Evolutionary conservation across 192 early-diverging fungal genomes (phyloP).

Genomic region (Coemansia asiatica): DNA sequence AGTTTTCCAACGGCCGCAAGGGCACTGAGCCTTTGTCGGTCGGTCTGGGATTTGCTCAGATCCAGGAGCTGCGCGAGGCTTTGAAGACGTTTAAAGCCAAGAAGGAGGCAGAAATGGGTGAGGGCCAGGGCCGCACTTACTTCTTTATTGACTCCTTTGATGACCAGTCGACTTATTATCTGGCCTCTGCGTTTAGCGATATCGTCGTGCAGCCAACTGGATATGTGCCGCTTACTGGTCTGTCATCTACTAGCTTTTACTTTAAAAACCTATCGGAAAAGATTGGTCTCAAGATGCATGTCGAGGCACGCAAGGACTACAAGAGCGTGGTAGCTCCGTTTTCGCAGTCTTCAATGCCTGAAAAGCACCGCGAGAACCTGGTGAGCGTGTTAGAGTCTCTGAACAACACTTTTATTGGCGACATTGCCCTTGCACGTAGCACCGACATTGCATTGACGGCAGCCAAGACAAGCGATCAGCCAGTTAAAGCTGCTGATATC

Average conservation of each 20-base stretch:
- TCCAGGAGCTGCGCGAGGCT: constrained; percentile 64
- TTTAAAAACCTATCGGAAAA: constrained; percentile 61
- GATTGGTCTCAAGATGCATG: constrained; percentile 58
- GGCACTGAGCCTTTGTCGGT: constrained; percentile 8
- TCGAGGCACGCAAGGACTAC: constrained; percentile 61
- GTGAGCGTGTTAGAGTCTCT: constrained; percentile 55
- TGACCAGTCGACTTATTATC: constrained; percentile 63
- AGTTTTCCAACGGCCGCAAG: background rate
- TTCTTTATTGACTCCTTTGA: constrained; percentile 72
- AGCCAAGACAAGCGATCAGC: background rate
- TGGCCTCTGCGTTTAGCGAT: constrained; percentile 66
- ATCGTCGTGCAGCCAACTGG: constrained; percentile 65
- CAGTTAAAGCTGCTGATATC: constrained; percentile 17
- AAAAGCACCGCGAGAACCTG: constrained; percentile 61
- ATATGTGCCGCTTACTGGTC: constrained; percentile 59
- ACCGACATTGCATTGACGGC: constrained; percentile 4
- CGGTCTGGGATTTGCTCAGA: constrained; percentile 58
- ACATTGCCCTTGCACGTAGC: constrained; percentile 54
- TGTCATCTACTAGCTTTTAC: constrained; percentile 56
- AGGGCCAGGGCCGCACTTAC: constrained; percentile 53
- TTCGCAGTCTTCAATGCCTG: constrained; percentile 56
- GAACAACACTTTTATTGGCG: constrained; percentile 56
- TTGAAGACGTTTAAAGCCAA: constrained; percentile 54
- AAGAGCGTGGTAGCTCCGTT: constrained; percentile 59
- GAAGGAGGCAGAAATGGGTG: constrained; percentile 54